Evolutionary conservation across 352 stramenopile genomes (phyloP), one percentile per base, ranked within the genome.

Genomic region (Pythium aquatile): DNA sequence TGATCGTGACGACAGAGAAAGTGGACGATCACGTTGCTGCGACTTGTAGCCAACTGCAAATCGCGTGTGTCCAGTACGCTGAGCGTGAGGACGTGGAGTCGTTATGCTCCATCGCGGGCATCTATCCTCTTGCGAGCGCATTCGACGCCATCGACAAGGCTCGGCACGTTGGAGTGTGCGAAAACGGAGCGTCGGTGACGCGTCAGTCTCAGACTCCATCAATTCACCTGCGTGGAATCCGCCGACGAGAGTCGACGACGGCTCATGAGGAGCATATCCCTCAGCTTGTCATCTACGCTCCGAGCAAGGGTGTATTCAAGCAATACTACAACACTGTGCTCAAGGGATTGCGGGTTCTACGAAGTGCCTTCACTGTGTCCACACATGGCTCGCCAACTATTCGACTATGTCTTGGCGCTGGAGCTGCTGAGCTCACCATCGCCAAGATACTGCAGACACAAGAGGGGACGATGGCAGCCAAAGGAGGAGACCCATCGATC

Each of bases 261-360:
- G 59, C 46, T 61, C 5, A 20, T 5, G 2, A 44, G 14, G 32
- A 44, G 5, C 28, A 55, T 0, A 68, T 88, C 14, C 79, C 78
- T 11, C 85, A 91, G 48, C 63, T 91, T 4, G 13, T 90, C 28
- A 26, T 92, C n/a, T 63, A 81, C 33, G 81, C 78, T 0, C 63
- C 79, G 3, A 82, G 72, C 1, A 91, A 86, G 67, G 78, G 72
- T 0, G 68, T 90, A 4, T 89, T 83, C 65, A 88, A 85, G 51
- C 81, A 89, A 61, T 91, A 91, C 51, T 85, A 79, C 32, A 74
- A 69, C 1, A 70, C 74, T 0, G 63, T 90, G 3, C 59, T 81
- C 40, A 90, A 92, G 61, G 66, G 70, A 9, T 64, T 94, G 2
- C 77, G 79, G 6, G 78, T 92, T 5, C 64, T 92, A 14, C 62